A percentile compares a stretch with the other conserved stretches of the same genome.
Conservation (phyloP, 2,329 filamentous ascomycete genomes). For the Aspergillus brasiliensis region DNA sequence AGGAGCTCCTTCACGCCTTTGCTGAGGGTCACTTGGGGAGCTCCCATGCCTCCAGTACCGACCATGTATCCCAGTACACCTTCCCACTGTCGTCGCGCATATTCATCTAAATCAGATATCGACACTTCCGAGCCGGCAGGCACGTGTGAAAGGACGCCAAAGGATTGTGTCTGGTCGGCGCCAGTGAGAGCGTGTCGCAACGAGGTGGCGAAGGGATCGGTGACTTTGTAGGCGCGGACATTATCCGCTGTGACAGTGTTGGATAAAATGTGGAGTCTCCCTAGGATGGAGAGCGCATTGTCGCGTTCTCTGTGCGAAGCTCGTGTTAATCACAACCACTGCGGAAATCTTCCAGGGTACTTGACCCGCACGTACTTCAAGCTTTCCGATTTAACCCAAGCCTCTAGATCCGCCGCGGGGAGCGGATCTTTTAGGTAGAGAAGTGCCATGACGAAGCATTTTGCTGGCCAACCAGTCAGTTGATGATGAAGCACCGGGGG, state of each 20-base stretch:
- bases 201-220: conserved; percentile 78
- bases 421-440: conserved; percentile 86
- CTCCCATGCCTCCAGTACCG: conserved; percentile 52
- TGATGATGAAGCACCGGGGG: conserved; percentile 2
- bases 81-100: conserved; percentile 90
- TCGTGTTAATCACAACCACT: background rate
- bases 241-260: conserved; percentile 63
- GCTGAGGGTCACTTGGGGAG: conserved; percentile 60
- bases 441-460: conserved; percentile 93
- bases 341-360: background rate
- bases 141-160: conserved; percentile 78
- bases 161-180: conserved; percentile 80
- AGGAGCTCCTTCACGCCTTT: conserved; percentile 83
- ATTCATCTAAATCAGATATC: conserved; percentile 75
- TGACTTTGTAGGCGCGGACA: conserved; percentile 73
- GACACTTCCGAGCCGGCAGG: conserved; percentile 66
- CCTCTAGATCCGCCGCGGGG: conserved; percentile 75
- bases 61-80: conserved; percentile 95
- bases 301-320: conserved; percentile 68
- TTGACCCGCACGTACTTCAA: conserved; percentile 48
- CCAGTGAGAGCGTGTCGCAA: conserved; percentile 86
- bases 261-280: conserved; percentile 81
- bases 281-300: conserved; percentile 77
- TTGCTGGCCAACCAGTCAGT: conserved; percentile 59
- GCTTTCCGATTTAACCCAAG: conserved; percentile 75